Percentiles rank a stretch among this genome's conserved stretches.
Evolutionary conservation across 2,329 filamentous ascomycete species (phyloP).

Genomic region (Falciphora oryzae): DNA sequence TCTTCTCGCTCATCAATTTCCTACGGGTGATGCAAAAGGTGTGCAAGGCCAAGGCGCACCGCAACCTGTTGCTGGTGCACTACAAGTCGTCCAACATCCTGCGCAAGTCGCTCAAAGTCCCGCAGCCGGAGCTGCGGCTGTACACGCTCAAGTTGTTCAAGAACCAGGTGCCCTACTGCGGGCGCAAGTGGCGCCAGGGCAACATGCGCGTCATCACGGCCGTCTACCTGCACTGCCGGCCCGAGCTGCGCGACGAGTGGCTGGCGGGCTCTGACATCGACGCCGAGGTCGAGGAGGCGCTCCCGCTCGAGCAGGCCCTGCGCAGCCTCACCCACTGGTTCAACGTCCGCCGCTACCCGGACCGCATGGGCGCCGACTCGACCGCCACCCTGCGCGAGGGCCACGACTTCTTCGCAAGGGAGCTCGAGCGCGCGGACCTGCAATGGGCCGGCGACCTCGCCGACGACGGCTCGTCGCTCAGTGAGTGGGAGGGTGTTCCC

Average conservation of each 20-base stretch:
- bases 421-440: constrained; percentile 66
- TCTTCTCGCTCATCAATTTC: constrained; percentile 93
- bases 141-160: constrained; percentile 99
- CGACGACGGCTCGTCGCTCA: constrained; percentile 22
- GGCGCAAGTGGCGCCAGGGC: constrained; percentile 93
- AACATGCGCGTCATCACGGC: constrained; percentile 99
- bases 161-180: constrained; percentile 95
- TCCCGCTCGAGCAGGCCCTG: constrained; percentile 87
- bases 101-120: constrained; percentile 84
- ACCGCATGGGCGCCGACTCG: constrained; percentile 61
- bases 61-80: constrained; percentile 86
- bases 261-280: constrained; percentile 86
- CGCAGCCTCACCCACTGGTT: constrained; percentile 91
- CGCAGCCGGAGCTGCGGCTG: constrained; percentile 77
- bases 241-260: constrained; percentile 93
- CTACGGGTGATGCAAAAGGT: constrained; percentile 96
- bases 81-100: constrained; percentile 94
- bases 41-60: constrained; percentile 91
- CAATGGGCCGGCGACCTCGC: constrained; percentile 36
- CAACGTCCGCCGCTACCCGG: constrained; percentile 77
- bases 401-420: constrained; percentile 72
- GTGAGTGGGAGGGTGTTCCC: constrained; percentile 17
- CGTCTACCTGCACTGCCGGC: constrained; percentile 88
- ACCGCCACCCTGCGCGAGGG: constrained; percentile 61
- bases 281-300: constrained; percentile 84